Base-by-base conservation (phyloP, 441 rosid genomes). In the Eruca vesicaria region DNA sequence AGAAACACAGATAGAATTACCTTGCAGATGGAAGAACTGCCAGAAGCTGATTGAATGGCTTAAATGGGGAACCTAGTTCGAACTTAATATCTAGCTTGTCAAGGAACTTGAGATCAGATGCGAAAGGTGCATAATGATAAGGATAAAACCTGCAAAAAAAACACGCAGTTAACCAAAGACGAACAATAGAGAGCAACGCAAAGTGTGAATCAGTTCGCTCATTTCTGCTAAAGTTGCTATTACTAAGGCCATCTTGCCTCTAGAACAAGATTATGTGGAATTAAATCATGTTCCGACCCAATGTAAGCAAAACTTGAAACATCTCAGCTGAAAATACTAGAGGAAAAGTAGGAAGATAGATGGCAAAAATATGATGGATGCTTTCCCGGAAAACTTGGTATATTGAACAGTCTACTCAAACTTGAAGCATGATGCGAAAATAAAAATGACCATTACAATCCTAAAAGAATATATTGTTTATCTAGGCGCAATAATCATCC, bases 1-100 rank as follows among this genome's bases (percentile, higher is more conserved):
- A 69, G 16, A 60, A 73, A 72, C 15, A 38, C 15, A 50, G 38
- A 61, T 63, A 50, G 45, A 67, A 23, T 53, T 72, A 93, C 99
- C 99, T 93, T 83, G 99, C 97, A 64, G 97, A 89, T 63, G 99
- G 99, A 69, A 96, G 93, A 79, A 96, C 98, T 35, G 98, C 97
- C 66, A 96, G 78, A 53, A 96, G 91, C 82, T 96, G 99, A 78
- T 90, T 88, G 74, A 93, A 96, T 60, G 98, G 99, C 75, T 88
- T 93, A 78, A 96, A 91, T 35, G 99, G 98, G 55, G 89, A 57
- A 33, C 98, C 99, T 53, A 89, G 69, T 72, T 93, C 92, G 85
- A 89, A 96, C 29, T 63, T 80, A 50, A 91, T 89, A 63, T 91
- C 67, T 85, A 93, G 78, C 81, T 86, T 78, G 68, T 75, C 91